phyloP scores from a whole-genome alignment of 148 eudicot species.

The Camellia sinensis region DNA sequence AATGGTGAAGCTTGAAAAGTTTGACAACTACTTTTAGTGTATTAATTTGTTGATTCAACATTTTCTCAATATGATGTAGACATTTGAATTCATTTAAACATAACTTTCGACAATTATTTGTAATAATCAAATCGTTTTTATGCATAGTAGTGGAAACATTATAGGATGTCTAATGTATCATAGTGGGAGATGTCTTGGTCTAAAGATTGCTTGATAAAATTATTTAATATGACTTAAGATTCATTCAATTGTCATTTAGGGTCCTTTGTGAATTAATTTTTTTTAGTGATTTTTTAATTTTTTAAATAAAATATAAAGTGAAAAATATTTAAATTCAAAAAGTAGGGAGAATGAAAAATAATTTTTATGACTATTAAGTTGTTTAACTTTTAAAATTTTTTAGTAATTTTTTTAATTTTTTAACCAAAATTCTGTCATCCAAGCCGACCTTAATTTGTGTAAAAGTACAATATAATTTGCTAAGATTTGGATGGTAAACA shows the following conservation, averaged over 20 bases:
- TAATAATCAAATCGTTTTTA: too few relatives aligned
- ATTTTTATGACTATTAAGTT: too few relatives aligned
- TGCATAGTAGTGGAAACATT: background rate
- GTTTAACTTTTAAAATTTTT: too few relatives aligned
- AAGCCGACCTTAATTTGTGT: background rate
- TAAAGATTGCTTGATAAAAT: background rate
- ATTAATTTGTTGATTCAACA: background rate
- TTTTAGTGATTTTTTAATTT: background rate
- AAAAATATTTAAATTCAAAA: too few relatives aligned
- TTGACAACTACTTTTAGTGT: background rate
- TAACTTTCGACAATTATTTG: background rate
- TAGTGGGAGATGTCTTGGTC: background rate
- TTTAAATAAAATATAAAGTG: background rate
- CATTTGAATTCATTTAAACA: background rate
- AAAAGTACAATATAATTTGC: too few relatives aligned
- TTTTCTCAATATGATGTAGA: background rate
- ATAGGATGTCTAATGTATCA: background rate
- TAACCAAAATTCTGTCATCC: background rate
- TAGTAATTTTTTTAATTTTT: too few relatives aligned
- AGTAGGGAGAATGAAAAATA: too few relatives aligned
- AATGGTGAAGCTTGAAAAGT: background rate
- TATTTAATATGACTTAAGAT: too few relatives aligned
- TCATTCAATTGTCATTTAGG: background rate
- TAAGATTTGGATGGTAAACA: background rate
- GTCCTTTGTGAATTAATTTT: too few relatives aligned